These are phyloP conservation scores for Claviceps lovelessii DNA, from an alignment of 2,329 filamentous ascomycete species.

Conservation along the genomic window DNA sequence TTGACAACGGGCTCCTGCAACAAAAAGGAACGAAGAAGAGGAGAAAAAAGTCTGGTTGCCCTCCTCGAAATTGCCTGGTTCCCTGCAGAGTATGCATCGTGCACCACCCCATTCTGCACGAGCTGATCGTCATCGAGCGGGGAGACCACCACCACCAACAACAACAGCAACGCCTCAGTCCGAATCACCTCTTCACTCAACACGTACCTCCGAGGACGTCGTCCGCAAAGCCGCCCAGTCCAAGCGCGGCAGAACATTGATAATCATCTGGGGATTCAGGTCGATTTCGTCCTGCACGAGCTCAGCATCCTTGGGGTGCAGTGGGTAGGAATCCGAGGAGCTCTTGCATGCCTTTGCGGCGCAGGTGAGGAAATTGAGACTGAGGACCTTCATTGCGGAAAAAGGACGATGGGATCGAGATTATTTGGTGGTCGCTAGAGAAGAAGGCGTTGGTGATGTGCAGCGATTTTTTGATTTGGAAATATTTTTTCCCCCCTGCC, in stretches of 20 bases:
- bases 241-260: conserved; percentile 72
- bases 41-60: neutral
- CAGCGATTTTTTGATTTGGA: neutral
- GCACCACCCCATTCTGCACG: neutral
- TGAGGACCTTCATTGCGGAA: conserved; percentile 72
- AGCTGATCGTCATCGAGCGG: neutral
- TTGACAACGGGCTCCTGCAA: neutral
- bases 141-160: neutral
- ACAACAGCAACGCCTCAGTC: neutral
- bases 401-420: neutral
- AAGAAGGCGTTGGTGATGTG: neutral
- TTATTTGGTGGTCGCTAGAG: neutral
- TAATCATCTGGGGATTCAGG: conserved; percentile 64
- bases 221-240: conserved; percentile 73
- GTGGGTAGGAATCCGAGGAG: conserved; percentile 63
- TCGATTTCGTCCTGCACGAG: conserved; percentile 78
- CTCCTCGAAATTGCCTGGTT: neutral
- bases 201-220: conserved; percentile 60
- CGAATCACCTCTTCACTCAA: neutral
- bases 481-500: neutral
- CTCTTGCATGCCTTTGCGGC: conserved; percentile 90
- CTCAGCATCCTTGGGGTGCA: conserved; percentile 86
- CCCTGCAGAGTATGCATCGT: neutral
- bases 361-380: conserved; percentile 92
- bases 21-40: neutral